These are phyloP conservation scores for Sclerotinia borealis DNA, from an alignment of 2,329 filamentous ascomycete species.

Conservation along the genomic window DNA sequence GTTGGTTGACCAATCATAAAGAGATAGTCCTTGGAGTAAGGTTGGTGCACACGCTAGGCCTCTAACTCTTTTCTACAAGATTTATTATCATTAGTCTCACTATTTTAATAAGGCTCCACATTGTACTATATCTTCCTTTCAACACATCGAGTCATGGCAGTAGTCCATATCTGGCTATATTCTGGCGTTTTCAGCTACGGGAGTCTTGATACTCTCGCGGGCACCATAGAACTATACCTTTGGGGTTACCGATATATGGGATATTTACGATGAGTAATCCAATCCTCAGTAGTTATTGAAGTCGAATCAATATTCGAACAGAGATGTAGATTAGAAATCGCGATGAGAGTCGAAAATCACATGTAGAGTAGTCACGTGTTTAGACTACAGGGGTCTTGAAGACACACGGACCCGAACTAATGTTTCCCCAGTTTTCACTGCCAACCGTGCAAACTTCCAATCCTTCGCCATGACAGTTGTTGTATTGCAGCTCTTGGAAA, in stretches of 20 bases:
- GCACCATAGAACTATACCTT: neutral
- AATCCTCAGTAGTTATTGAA: neutral
- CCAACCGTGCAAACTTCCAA: neutral
- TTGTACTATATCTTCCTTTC: neutral
- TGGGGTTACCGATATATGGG: neutral
- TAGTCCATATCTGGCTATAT: neutral
- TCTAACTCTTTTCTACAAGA: neutral
- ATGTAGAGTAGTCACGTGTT: neutral
- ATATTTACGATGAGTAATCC: neutral
- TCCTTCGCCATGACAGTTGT: neutral
- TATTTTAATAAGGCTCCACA: neutral
- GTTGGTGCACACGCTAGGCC: neutral
- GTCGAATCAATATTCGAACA: neutral
- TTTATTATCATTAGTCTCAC: neutral
- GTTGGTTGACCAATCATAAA: no score
- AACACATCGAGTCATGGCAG: neutral
- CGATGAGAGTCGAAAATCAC: neutral
- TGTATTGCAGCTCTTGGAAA: neutral
- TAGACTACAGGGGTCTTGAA: slow-evolving; percentile 1
- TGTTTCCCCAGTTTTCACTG: no score
- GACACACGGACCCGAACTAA: slow-evolving; percentile 2
- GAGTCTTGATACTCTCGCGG: neutral
- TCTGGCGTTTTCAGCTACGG: neutral
- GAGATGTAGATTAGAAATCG: neutral
- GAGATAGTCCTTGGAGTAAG: no score